Conservation (phyloP, 1,284 basidiomycete species). For the Pseudozyma sp. region DNA sequence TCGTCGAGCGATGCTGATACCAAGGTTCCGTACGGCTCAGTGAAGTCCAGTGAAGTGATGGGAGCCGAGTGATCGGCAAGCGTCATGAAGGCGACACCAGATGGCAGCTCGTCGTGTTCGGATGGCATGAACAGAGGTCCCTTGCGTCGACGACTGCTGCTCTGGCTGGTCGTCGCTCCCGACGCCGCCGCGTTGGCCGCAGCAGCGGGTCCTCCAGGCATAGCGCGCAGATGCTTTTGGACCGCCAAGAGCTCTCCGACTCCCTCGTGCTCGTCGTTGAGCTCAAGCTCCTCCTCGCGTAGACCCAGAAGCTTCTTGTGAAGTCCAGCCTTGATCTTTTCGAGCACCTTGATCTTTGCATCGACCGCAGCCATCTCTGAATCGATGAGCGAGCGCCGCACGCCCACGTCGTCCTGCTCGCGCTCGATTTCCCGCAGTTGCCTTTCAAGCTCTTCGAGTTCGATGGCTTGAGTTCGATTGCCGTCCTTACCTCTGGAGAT, state of each 20-base stretch:
- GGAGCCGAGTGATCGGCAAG: conserved; percentile 82
- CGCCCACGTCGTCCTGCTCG: conserved; percentile 61
- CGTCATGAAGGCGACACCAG: conserved; percentile 96
- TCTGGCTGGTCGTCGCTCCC: conserved; percentile 32
- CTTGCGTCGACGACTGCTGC: conserved; percentile 55
- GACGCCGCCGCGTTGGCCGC: conserved; percentile 49
- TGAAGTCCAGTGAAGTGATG: conserved; percentile 90
- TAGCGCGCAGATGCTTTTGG: conserved; percentile 60
- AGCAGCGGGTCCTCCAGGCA: conserved; percentile 65
- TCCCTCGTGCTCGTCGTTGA: conserved; percentile 78
- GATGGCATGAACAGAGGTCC: conserved; percentile 91
- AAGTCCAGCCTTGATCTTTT: conserved; percentile 82
- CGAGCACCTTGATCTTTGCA: conserved; percentile 75
- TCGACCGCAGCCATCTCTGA: conserved; percentile 54
- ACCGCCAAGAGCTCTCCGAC: conserved; percentile 62
- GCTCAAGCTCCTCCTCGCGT: conserved; percentile 93
- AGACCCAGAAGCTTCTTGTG: conserved; percentile 85
- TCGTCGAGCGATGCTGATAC: conserved; percentile 78
- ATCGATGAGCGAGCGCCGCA: conserved; percentile 52
- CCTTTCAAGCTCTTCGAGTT: conserved; percentile 62
- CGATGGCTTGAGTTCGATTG: conserved; percentile 26
- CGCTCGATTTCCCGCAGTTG: conserved; percentile 62
- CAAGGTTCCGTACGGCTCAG: conserved; percentile 93
- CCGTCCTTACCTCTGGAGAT: conserved; percentile 50
- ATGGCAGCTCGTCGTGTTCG: conserved; percentile 94